Base-by-base conservation (phyloP, 208 protist species). In the Crithidia expoeki region DNA sequence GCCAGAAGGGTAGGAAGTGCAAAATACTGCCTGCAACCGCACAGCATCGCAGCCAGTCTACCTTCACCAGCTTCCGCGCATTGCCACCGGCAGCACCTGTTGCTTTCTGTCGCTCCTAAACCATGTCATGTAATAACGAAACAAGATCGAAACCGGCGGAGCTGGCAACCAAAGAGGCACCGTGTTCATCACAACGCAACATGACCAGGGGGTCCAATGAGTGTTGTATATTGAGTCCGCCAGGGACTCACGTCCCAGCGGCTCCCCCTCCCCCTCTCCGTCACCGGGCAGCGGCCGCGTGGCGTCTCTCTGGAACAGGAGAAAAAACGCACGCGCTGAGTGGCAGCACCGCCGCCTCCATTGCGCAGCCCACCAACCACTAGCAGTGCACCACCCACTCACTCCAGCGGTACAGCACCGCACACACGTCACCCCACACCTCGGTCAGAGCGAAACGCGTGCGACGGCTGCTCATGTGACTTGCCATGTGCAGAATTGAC, bases 341-440 rank as follows among this genome's bases (percentile, higher is more conserved):
- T 2, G 70, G 64, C 51, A 83, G 42, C 32, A 68, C 56, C 10
- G 40, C 66, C 21, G 51, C 72, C 14, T 61, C 68, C 36, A 79
- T 58, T 0, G 62, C 72, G 63, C 68, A 79, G 55, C 72, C 64
- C 28, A 68, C 60, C 21, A 72, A 34, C 68, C 68, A 72, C 61
- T 83, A 61, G 4, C 32, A 68, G 44, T 67, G 66, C 36, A 76
- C 51, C 55, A 83, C 72, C 36, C 63, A 64, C 52, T 58, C 78
- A 19, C 57, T 63, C 16, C 68, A 46, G 4, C 17, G 42, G 19
- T 75, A 75, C 33, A 72, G 50, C 51, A 50, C 72, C 52, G 66
- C 50, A 17, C 67, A 66, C 28, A 38, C 51, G n/a, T 38, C 46
- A 3, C 62, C 62, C 72, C 77, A 79, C 51, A 34, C 28, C 7